phyloP scores from a whole-genome alignment of 129 eudicot genomes.

The Escallonia rubra region DNA sequence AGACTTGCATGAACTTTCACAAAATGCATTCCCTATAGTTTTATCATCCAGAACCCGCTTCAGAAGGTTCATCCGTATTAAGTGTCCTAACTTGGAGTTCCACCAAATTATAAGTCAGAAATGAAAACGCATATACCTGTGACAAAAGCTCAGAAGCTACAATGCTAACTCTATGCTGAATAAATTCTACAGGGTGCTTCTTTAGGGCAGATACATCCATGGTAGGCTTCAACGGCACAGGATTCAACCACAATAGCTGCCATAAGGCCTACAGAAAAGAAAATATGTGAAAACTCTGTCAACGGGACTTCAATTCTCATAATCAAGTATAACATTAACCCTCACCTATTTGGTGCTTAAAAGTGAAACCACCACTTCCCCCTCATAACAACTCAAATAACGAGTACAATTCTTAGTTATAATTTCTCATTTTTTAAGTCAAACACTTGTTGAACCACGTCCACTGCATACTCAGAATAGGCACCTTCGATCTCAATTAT shows the following conservation, averaged over 20 bases:
- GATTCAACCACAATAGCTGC: conserved; percentile 96
- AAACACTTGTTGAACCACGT: no score
- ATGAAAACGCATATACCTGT: conserved; percentile 45
- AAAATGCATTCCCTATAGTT: no score
- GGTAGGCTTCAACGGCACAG: conserved; percentile 45
- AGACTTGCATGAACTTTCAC: no score
- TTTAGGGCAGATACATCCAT: conserved; percentile 40
- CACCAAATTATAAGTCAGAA: neutral
- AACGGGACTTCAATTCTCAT: neutral
- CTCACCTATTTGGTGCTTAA: no score
- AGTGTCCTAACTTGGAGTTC: neutral
- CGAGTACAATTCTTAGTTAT: neutral
- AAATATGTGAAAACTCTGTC: neutral
- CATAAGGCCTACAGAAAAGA: conserved; percentile 67
- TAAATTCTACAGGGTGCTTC: conserved; percentile 67
- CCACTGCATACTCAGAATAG: neutral
- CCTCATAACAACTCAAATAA: neutral
- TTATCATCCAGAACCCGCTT: no score
- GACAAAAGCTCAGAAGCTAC: conserved; percentile 88
- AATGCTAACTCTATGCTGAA: conserved; percentile 70
- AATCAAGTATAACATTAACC: neutral
- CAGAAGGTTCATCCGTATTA: no score
- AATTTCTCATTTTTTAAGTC: neutral
- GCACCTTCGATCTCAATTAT: no score
- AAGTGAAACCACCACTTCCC: no score